Conservation (phyloP, 257 asterid genomes). For the Schizonepeta tenuifolia region DNA sequence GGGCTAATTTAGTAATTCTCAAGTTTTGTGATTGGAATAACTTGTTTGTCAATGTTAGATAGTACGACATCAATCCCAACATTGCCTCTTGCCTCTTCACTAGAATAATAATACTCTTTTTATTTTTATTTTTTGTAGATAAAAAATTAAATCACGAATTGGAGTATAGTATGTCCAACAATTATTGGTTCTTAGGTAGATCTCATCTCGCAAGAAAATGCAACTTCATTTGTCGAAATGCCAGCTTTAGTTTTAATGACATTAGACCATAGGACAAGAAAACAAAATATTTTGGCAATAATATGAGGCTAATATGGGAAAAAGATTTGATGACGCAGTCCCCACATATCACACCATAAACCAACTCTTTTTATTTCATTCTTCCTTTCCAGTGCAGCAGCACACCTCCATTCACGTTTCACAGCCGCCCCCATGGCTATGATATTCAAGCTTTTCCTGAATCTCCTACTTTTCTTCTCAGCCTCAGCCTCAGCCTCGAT, state of each 20-base stretch:
- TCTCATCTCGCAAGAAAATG: slow-evolving; percentile 40
- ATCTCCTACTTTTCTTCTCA: slow-evolving; percentile 32
- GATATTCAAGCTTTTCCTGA: slow-evolving; percentile 32
- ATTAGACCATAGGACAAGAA: not conserved
- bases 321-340: slow-evolving; percentile 21
- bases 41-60: not conserved
- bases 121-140: not conserved
- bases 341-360: slow-evolving; percentile 46
- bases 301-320: not conserved
- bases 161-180: slow-evolving; percentile 32
- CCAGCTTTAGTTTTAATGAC: slow-evolving; percentile 29
- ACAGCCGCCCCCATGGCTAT: slow-evolving; percentile 22
- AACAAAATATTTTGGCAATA: not conserved
- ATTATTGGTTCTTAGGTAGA: slow-evolving; percentile 39
- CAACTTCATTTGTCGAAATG: slow-evolving; percentile 35
- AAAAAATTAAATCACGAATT: not conserved
- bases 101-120: not conserved
- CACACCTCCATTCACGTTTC: slow-evolving; percentile 35
- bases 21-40: slow-evolving; percentile 14
- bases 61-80: slow-evolving; percentile 4
- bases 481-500: slow-evolving; percentile 41
- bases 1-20: slow-evolving; percentile 13
- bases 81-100: slow-evolving; percentile 3
- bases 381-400: not conserved
- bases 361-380: slow-evolving; percentile 27